Conservation (phyloP, 805 yeast species). For the Starmerella roubikii region DNA sequence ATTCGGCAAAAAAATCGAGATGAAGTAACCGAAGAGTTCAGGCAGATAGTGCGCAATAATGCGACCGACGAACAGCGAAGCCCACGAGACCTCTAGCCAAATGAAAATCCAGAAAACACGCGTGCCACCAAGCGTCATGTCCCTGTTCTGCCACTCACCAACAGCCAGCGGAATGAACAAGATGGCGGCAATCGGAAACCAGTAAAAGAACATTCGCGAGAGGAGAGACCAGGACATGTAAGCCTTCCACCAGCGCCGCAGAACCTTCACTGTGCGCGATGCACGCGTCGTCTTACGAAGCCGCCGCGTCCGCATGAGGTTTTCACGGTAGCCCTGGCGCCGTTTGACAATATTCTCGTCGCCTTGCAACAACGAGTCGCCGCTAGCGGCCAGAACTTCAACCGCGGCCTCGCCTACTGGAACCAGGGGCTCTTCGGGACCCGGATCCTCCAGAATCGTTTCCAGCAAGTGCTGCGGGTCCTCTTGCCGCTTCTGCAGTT, state of each 20-base stretch:
- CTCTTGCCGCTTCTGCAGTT: slow-evolving; percentile 4
- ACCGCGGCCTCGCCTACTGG: slow-evolving; percentile 19
- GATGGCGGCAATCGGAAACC: slow-evolving; percentile 29
- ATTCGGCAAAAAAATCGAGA: slow-evolving; percentile 25
- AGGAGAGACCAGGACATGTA: slow-evolving; percentile 19
- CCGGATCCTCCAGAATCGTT: slow-evolving; percentile 20
- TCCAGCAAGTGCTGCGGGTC: slow-evolving; percentile 18
- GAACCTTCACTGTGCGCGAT: slow-evolving; percentile 8
- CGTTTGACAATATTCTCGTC: background rate
- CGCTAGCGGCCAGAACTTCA: slow-evolving; percentile 4
- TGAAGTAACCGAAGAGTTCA: slow-evolving; percentile 19
- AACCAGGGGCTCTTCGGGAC: slow-evolving; percentile 7
- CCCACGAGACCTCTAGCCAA: slow-evolving; percentile 32
- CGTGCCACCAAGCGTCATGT: slow-evolving; percentile 25
- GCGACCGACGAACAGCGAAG: slow-evolving; percentile 25
- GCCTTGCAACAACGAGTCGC: background rate
- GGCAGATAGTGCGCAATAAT: slow-evolving; percentile 28
- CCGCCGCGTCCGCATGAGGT: slow-evolving; percentile 16
- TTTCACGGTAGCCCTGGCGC: slow-evolving; percentile 16
- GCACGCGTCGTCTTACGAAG: slow-evolving; percentile 14
- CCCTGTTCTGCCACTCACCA: slow-evolving; percentile 27
- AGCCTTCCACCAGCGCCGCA: slow-evolving; percentile 15
- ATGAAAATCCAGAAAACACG: slow-evolving; percentile 29
- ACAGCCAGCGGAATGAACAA: slow-evolving; percentile 29
- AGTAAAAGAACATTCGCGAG: slow-evolving; percentile 26